phyloP scores from a whole-genome alignment of 371 early-diverging fungal genomes.

The Mucor velutinosus region DNA sequence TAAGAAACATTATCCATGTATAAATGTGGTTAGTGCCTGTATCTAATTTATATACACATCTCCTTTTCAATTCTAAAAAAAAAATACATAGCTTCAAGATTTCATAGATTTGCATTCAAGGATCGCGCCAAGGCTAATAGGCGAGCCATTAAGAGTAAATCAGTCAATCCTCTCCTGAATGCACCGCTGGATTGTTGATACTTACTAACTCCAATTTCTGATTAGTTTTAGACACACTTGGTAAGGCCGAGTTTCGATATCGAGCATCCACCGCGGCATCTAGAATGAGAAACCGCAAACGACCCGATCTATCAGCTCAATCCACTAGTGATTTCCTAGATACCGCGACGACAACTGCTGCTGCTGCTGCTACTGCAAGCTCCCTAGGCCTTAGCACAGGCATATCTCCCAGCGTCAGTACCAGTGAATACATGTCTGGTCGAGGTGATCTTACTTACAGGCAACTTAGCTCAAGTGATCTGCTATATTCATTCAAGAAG shows the following conservation, averaged over 20 bases:
- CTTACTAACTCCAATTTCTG: neutral
- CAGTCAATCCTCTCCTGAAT: neutral
- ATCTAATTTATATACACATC: neutral
- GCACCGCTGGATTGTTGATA: neutral
- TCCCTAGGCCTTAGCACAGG: neutral
- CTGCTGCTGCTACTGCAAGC: neutral
- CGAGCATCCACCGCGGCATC: neutral
- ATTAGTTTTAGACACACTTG: neutral
- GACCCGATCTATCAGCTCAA: neutral
- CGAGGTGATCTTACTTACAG: neutral
- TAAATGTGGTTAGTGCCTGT: neutral
- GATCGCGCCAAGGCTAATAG: slow-evolving; percentile 21
- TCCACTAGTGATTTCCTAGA: neutral
- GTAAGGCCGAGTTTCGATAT: neutral
- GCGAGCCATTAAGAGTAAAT: neutral
- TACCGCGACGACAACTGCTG: neutral
- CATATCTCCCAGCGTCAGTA: neutral
- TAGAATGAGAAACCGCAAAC: slow-evolving; percentile 4
- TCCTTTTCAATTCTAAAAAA: neutral
- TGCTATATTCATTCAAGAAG: slow-evolving; percentile 28
- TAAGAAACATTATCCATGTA: slow-evolving; percentile 1
- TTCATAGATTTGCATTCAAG: slow-evolving; percentile 53
- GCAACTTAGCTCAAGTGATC: neutral
- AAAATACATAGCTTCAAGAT: slow-evolving; percentile 36
- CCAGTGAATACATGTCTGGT: neutral